Percentiles rank a stretch among this genome's conserved stretches.
Evolutionary conservation across 306 rosid genomes (phyloP).

Genomic region (Luffa acutangula): DNA sequence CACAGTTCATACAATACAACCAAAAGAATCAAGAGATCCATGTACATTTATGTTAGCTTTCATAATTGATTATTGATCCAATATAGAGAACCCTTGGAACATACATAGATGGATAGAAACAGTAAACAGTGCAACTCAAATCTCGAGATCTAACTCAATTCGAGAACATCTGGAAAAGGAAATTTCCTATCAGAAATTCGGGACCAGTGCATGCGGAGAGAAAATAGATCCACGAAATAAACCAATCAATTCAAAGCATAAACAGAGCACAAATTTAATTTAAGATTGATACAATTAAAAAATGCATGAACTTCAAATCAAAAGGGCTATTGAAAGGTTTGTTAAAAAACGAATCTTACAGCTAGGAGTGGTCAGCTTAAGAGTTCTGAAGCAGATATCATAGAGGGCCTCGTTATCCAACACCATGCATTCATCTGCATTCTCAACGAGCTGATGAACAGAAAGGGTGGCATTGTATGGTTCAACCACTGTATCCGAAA

Average conservation of each 20-base stretch:
- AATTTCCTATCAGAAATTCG: neutral
- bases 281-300: neutral
- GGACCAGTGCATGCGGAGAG: neutral
- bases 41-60: neutral
- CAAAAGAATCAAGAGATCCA: neutral
- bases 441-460: conserved; percentile 21
- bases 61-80: neutral
- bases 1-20: neutral
- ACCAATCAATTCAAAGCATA: neutral
- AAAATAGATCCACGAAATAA: neutral
- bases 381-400: conserved; percentile 18
- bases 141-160: neutral
- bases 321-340: neutral
- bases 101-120: neutral
- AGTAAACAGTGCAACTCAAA: neutral
- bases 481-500: conserved; percentile 18
- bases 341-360: neutral
- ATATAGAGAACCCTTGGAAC: neutral
- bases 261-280: neutral
- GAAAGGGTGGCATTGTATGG: conserved; percentile 24
- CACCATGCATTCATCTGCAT: conserved; percentile 20
- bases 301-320: neutral
- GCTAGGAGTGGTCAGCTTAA: conserved; percentile 18
- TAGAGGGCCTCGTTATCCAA: conserved; percentile 14
- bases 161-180: neutral